A percentile compares a stretch with the other conserved stretches of the same genome.
These are phyloP conservation scores for Botrytis aclada DNA, from an alignment of 2,329 filamentous ascomycete genomes.

Conservation along the genomic window DNA sequence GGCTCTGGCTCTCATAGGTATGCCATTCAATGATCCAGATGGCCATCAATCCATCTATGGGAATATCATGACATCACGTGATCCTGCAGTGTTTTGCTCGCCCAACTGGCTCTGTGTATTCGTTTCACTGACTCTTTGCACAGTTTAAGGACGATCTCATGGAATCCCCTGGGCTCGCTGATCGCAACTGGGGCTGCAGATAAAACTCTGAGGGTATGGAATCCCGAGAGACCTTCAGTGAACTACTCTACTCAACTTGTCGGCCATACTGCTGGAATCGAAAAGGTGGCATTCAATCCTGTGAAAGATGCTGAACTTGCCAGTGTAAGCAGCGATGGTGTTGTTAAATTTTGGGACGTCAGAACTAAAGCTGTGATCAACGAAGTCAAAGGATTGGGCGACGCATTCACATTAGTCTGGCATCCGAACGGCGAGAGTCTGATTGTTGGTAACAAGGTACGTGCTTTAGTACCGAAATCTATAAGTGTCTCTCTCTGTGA, in stretches of 20 bases:
- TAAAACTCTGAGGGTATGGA: constrained; percentile 74
- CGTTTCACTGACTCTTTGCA: neutral
- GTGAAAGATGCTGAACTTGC: constrained; percentile 73
- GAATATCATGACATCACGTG: neutral
- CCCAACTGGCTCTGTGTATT: neutral
- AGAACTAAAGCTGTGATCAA: constrained; percentile 68
- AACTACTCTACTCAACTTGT: constrained; percentile 74
- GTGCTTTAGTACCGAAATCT: constrained; percentile 37
- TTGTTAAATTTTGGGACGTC: constrained; percentile 78
- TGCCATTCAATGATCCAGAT: constrained; percentile 32
- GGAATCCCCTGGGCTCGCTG: constrained; percentile 81
- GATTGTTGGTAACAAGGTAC: constrained; percentile 70
- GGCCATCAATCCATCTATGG: neutral
- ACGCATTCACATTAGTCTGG: constrained; percentile 71
- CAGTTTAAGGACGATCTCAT: constrained; percentile 76
- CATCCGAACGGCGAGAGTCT: constrained; percentile 66
- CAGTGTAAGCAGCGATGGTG: constrained; percentile 70
- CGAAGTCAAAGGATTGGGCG: constrained; percentile 63
- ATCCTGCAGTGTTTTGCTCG: neutral
- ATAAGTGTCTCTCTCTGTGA: neutral
- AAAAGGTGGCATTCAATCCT: constrained; percentile 76
- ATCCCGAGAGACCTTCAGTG: constrained; percentile 70
- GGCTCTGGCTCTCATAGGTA: constrained; percentile 56
- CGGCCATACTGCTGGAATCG: constrained; percentile 62
- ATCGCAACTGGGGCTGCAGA: constrained; percentile 78